Base-by-base conservation (phyloP, 179 eudicot genomes). In the Actinidia arguta region DNA sequence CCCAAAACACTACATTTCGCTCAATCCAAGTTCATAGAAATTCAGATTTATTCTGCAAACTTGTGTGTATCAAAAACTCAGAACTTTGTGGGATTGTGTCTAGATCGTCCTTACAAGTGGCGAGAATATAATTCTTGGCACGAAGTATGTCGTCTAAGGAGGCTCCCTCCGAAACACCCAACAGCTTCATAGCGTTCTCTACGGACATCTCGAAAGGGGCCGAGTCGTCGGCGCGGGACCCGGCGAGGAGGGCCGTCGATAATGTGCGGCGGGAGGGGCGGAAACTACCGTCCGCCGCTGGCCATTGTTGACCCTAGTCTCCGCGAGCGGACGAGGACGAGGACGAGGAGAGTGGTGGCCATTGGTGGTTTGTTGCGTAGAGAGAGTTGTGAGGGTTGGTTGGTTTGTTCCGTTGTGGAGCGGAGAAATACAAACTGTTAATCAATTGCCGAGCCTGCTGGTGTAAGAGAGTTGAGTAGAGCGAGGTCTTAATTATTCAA, bases 131-230 rank as follows among this genome's bases (percentile, higher is more conserved):
- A 51, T 92, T 95, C 87, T 93, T 96, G 7, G 98, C 99, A 48
- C 98, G 87, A 18, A 96, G 87, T 54, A 96, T 89, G 24, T 93
- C 99, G 75, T 96, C 99, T 71, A 96, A 96, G 0, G 95, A 90
- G 39, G 98, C 98, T 10, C 93, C 94, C 68, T 95, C 94, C 0
- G 96, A 87, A 10, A 96, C 93, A 24, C 99, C 99, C 72, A 96
- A 75, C 54, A 95, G 87, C 89, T 95, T 96, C 86, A 96, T 42
- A 8, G 98, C 99, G 83, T 77, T 95, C 89, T 95, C 99, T 50
- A 91, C 90, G 36, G 98, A 92, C 98, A 96, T 94, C 84, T 90
- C 96, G 78, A 86, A 95, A 69, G 97, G 94, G 75, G 94, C 93
- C 52, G 98, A 94, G 74, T 96, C 99, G 73, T 92, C 98, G 50